phyloP scores from a whole-genome alignment of 345 rosid genomes.

The Tarenaya hassleriana region DNA sequence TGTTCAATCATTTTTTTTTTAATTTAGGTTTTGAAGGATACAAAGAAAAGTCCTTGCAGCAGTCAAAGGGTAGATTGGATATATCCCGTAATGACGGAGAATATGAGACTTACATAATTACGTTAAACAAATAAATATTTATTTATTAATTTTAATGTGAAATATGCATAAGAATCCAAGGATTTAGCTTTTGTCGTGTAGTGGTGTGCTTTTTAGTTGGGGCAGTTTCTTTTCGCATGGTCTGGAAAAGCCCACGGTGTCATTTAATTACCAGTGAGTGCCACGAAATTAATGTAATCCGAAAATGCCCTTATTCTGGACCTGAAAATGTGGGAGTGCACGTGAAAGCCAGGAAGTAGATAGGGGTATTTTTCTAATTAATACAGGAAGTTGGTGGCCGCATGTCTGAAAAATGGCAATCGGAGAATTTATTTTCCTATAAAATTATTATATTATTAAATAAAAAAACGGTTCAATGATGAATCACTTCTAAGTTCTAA shows the following conservation, averaged over 20 bases:
- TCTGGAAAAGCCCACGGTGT: not conserved
- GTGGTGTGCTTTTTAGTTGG: not conserved
- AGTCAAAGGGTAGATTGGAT: too few relatives aligned
- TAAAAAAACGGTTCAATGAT: too few relatives aligned
- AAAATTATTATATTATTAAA: too few relatives aligned
- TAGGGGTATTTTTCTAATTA: constrained; percentile 17
- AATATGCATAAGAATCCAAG: constrained; percentile 28
- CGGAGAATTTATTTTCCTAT: too few relatives aligned
- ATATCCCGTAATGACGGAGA: too few relatives aligned
- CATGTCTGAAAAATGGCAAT: constrained; percentile 19
- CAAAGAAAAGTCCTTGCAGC: too few relatives aligned
- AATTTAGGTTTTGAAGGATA: too few relatives aligned
- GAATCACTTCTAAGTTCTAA: too few relatives aligned
- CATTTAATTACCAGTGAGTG: constrained; percentile 4
- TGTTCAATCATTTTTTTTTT: too few relatives aligned
- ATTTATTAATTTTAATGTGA: constrained; percentile 6
- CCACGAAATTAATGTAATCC: not conserved
- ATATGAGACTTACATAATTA: too few relatives aligned
- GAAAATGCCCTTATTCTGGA: constrained; percentile 10
- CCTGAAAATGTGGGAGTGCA: constrained; percentile 4
- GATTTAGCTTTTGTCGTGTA: too few relatives aligned
- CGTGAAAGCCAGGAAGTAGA: constrained; percentile 15
- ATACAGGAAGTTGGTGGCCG: not conserved
- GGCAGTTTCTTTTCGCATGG: not conserved
- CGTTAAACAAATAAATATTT: too few relatives aligned